Conservation (phyloP, 2,329 filamentous ascomycete genomes). For the Zopfia rhizophila region DNA sequence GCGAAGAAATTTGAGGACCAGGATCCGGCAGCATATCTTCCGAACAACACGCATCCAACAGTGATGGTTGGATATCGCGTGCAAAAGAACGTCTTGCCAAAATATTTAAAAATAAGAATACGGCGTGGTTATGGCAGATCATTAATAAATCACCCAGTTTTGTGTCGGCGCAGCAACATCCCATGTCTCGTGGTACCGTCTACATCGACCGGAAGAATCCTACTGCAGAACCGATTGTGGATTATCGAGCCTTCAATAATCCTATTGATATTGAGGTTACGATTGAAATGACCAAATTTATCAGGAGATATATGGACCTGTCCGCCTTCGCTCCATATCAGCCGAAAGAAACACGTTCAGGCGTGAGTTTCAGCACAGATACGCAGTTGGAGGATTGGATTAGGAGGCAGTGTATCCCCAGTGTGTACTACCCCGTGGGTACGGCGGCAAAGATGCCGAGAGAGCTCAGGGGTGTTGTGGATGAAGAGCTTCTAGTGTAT, state of each 20-base stretch:
- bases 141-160: constrained; percentile 6
- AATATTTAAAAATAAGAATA: constrained; percentile 39
- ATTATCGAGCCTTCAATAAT: constrained; percentile 39
- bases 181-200: no score
- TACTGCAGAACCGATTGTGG: constrained; percentile 31
- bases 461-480: constrained; percentile 19
- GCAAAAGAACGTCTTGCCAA: constrained; percentile 24
- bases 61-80: constrained; percentile 24
- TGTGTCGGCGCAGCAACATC: neutral
- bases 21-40: constrained; percentile 31
- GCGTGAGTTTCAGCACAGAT: no score
- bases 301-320: no score
- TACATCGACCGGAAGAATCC: constrained; percentile 29
- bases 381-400: constrained; percentile 4
- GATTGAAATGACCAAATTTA: no score
- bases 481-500: constrained; percentile 17
- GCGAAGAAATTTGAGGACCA: constrained; percentile 5
- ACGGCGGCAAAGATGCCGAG: constrained; percentile 16
- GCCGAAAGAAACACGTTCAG: no score
- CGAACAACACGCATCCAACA: constrained; percentile 23
- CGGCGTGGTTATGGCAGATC: constrained; percentile 16
- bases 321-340: no score
- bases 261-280: constrained; percentile 35
- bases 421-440: neutral
- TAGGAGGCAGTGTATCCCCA: neutral